Evolutionary conservation across 768 basidiomycete species (phyloP).

Genomic region (Mycena crocata): DNA sequence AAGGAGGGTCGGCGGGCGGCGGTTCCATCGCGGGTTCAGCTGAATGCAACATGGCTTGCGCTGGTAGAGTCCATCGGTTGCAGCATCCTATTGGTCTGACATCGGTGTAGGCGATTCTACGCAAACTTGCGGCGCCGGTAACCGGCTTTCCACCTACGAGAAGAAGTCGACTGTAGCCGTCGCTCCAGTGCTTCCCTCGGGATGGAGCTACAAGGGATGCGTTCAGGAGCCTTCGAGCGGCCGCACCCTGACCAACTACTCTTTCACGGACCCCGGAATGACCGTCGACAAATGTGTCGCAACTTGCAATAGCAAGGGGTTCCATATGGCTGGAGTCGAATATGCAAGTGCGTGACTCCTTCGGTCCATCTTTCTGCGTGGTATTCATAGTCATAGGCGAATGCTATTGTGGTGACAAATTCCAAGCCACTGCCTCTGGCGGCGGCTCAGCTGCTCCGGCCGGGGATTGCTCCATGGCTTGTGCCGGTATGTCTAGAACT

Average conservation of each 20-base stretch:
- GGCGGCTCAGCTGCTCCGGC: slow-evolving; percentile 3
- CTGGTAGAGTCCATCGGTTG: background rate
- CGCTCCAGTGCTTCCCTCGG: slow-evolving; percentile 21
- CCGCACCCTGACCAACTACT: slow-evolving; percentile 25
- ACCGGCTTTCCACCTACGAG: slow-evolving; percentile 13
- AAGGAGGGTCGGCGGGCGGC: slow-evolving; percentile 17
- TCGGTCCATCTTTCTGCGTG: background rate
- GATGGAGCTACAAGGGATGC: slow-evolving; percentile 28
- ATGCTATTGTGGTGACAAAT: slow-evolving; percentile 25
- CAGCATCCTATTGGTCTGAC: background rate
- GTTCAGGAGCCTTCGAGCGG: slow-evolving; percentile 17
- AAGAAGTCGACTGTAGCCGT: slow-evolving; percentile 15
- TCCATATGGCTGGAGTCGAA: slow-evolving; percentile 24
- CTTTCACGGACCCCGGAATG: slow-evolving; percentile 19
- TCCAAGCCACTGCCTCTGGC: slow-evolving; percentile 14
- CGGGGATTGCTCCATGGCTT: slow-evolving; percentile 21
- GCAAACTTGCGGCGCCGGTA: slow-evolving; percentile 21
- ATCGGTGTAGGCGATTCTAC: slow-evolving; percentile 19
- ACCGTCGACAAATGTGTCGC: slow-evolving; percentile 28
- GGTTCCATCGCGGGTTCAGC: slow-evolving; percentile 10
- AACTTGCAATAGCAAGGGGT: slow-evolving; percentile 20
- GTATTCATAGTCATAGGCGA: slow-evolving; percentile 4
- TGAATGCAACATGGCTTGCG: slow-evolving; percentile 23
- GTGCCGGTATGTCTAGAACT: slow-evolving; percentile 5
- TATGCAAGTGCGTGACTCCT: background rate